Base-by-base conservation (phyloP, 1,284 basidiomycete species). In the Hortiboletus rubellus region DNA sequence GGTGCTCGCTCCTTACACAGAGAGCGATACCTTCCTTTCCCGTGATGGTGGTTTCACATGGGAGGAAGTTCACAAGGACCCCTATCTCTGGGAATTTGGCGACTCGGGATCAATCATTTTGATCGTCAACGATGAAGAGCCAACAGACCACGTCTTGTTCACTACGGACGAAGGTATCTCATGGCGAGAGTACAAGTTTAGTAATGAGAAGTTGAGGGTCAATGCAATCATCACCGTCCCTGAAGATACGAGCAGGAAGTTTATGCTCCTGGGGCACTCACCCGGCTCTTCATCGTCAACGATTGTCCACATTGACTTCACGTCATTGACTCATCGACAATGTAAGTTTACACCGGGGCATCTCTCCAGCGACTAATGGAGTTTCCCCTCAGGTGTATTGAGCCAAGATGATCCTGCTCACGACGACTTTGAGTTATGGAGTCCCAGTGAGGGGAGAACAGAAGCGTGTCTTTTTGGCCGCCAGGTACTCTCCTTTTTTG, bases 61-160 rank as follows among this genome's bases (percentile, higher is more conserved):
- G 96, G 87, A 97, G 70, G 96, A 99, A 76, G 91, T 99, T 3
- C 94, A 95, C 78, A 99, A 99, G 72, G 96, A 97, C 66, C 96
- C 97, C 0, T 92, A 98, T 71, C 82, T 97, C 52, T 99, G 95
- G 94, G 95, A 97, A 70, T 98, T 95, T 68, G 96, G 96, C 38
- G 97, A 99, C 75, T 96, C 94, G 2, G 96, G 97, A 9, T 94
- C 94, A 0, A 82, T 99, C 58, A 81, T 99, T 38, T 79, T 99
- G 60, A 89, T 99, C 74, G 94, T 87, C 54, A 97, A 98, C 72
- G 97, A 99, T 73, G 95, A 98, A 72, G 89, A 90, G 57, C 84
- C 94, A 0, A 96, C 93, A 2, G 92, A 98, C 69, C 87, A 91
- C 62, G 84, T 98, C 40, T 73, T 95, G 60, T 98, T 89, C 76